Evolutionary conservation across 208 protist species (phyloP).

Genomic region (Acanthamoeba sp.): DNA sequence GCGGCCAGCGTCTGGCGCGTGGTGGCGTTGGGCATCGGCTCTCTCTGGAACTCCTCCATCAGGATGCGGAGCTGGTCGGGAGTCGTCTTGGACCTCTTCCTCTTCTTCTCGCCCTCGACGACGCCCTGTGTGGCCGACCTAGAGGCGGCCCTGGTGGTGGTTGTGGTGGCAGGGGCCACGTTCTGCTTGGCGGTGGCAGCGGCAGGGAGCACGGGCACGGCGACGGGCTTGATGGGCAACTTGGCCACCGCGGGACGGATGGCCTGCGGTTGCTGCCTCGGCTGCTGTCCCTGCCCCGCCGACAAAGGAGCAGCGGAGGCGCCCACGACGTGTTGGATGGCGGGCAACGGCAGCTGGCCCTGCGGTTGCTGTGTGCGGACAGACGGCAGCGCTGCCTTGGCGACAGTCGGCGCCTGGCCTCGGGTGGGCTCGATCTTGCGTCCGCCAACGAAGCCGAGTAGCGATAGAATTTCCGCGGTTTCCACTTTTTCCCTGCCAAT

Average conservation of each 20-base stretch:
- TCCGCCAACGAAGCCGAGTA: constrained; percentile 3
- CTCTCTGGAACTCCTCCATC: constrained; percentile 56
- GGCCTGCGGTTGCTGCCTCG: background rate
- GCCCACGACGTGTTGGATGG: background rate
- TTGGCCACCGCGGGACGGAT: background rate
- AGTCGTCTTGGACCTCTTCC: constrained; percentile 52
- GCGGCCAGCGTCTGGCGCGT: constrained; percentile 36
- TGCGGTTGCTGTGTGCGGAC: background rate
- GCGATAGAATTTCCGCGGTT: constrained; percentile 54
- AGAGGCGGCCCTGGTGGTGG: background rate
- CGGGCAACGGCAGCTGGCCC: background rate
- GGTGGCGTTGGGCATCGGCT: constrained; percentile 60
- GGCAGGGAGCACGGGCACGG: background rate
- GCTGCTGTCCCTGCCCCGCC: background rate
- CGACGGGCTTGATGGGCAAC: background rate
- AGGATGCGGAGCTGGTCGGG: constrained; percentile 41
- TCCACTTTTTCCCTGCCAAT: constrained; percentile 50
- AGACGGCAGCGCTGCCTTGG: background rate
- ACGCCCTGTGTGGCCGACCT: background rate
- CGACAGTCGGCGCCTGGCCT: background rate
- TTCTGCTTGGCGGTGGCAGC: background rate
- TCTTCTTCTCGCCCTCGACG: constrained; percentile 53
- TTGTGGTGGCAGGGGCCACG: background rate
- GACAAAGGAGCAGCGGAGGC: too few species aligned
- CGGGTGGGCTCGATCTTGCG: background rate